Conservation (phyloP, 2,329 filamentous ascomycete species). For the Phialophora macrospora region DNA sequence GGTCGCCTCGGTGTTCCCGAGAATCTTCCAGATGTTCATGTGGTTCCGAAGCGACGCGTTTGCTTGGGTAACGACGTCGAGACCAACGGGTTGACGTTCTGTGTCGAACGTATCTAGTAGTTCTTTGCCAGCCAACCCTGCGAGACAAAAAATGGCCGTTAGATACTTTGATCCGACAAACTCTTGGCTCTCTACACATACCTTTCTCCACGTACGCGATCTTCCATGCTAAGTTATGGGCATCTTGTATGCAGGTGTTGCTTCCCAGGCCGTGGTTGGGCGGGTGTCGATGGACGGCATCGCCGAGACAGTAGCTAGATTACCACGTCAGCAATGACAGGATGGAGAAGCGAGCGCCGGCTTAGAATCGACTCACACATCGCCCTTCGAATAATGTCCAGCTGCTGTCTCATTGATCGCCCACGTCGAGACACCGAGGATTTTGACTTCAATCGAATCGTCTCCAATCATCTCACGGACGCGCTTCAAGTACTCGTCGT, state of each 20-base stretch:
- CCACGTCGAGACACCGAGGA: slow-evolving; percentile 62
- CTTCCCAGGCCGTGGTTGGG: slow-evolving; percentile 45
- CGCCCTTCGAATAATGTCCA: slow-evolving; percentile 58
- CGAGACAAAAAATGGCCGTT: not conserved
- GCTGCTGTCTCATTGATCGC: slow-evolving; percentile 65
- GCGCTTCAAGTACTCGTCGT: slow-evolving; percentile 54
- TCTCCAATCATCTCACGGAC: slow-evolving; percentile 61
- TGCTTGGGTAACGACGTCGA: slow-evolving; percentile 57
- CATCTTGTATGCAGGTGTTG: slow-evolving; percentile 48
- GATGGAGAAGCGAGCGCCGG: not conserved
- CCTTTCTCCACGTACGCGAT: slow-evolving; percentile 43
- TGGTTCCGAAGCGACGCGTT: slow-evolving; percentile 64
- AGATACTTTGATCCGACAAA: not conserved
- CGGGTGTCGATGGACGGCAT: slow-evolving; percentile 46
- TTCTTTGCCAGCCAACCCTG: slow-evolving; percentile 21
- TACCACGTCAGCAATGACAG: not conserved
- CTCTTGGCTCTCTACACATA: slow-evolving; percentile 28
- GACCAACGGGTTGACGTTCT: slow-evolving; percentile 45
- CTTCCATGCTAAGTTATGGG: slow-evolving; percentile 48
- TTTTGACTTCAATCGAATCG: slow-evolving; percentile 55
- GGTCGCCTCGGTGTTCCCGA: slow-evolving; percentile 51
- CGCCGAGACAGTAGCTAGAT: slow-evolving; percentile 44
- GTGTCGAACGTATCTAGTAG: slow-evolving; percentile 44
- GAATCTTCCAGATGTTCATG: slow-evolving; percentile 50
- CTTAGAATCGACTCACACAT: slow-evolving; percentile 40